phyloP scores from a whole-genome alignment of 257 asterid species.

The Nicotiana tomentosiformis region DNA sequence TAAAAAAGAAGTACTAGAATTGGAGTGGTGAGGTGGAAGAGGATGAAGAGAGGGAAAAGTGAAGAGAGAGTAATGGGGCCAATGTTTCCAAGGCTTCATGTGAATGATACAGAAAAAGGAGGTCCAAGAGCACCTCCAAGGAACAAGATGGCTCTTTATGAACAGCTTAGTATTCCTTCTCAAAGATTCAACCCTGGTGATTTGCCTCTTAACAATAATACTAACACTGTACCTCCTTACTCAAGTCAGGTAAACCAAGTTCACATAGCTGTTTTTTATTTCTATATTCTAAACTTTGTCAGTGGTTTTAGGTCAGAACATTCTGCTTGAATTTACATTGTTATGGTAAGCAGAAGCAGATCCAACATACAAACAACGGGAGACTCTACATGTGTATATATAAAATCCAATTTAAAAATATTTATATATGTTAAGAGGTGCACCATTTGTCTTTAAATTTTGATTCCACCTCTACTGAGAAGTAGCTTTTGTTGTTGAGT shows the following conservation, averaged over 20 bases:
- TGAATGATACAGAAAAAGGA: constrained; percentile 83
- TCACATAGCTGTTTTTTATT: not conserved
- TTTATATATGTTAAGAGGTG: not conserved
- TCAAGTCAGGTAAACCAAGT: constrained; percentile 49
- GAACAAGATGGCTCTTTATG: constrained; percentile 96
- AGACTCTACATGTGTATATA: not conserved
- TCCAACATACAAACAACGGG: not conserved
- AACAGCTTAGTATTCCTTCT: constrained; percentile 89
- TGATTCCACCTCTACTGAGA: not conserved
- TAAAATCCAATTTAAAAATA: too few relatives aligned
- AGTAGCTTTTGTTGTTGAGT: not conserved
- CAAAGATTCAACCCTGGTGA: constrained; percentile 40
- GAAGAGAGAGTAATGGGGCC: constrained; percentile 75
- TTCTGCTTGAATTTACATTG: not conserved
- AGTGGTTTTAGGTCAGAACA: not conserved
- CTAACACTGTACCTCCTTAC: constrained; percentile 26
- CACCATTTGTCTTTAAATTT: too few relatives aligned
- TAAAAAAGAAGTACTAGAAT: not conserved
- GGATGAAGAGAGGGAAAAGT: constrained; percentile 71
- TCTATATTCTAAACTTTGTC: not conserved
- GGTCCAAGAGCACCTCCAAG: constrained; percentile 99
- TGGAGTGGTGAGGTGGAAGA: constrained; percentile 6
- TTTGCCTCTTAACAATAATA: constrained; percentile 22
- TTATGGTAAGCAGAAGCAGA: not conserved
- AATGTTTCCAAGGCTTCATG: constrained; percentile 94